Evolutionary conservation across 176 grass and related monocot species (phyloP), one percentile per base, ranked within the genome.

Genomic region (Rhipidocladum racemiflorum): DNA sequence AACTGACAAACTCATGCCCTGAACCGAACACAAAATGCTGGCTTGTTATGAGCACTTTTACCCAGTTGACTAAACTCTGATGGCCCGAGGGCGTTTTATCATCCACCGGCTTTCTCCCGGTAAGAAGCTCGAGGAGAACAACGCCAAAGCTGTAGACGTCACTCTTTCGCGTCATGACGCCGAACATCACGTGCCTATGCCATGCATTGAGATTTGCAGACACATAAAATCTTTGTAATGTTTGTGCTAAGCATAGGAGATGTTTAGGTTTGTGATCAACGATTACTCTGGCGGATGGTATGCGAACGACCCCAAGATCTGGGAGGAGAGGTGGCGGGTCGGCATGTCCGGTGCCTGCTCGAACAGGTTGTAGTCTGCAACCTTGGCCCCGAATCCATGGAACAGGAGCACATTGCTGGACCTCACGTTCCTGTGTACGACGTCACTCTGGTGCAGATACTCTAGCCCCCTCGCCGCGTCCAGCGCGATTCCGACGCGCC

Each of bases 391-490:
- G 25, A 73, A 84, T 23, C 81, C 81, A n/a, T 55, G 53, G 59
- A 84, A 84, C 36, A 76, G 70, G 35, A 84, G 72, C 61, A 75
- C 46, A 1, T 55, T 27, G 57, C 53, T 50, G 6, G 70, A 73
- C 34, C 81, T 28, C 6, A 84, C 44, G 48, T 76, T 66, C 43
- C 74, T 65, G 28, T 76, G 81, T 55, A 55, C 6, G 18, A 28
- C 8, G 65, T 21, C 6, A 24, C 66, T 76, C 7, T 67, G n/a
- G 81, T 84, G 57, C 21, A 75, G 54, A 54, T 84, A 67, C 38
- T 75, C 81, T 16, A 84, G 38, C 38, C 70, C 81, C 21, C 53
- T 75, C 9, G 56, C 81, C 7, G 42, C 57, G 35, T 84, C 81
- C 28, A 76, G 7, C 51, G 20, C 70, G 4, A 84, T 65, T 35